These are phyloP conservation scores for Pyrus hybrid DNA, from an alignment of 331 rosid species.

Conservation along the genomic window DNA sequence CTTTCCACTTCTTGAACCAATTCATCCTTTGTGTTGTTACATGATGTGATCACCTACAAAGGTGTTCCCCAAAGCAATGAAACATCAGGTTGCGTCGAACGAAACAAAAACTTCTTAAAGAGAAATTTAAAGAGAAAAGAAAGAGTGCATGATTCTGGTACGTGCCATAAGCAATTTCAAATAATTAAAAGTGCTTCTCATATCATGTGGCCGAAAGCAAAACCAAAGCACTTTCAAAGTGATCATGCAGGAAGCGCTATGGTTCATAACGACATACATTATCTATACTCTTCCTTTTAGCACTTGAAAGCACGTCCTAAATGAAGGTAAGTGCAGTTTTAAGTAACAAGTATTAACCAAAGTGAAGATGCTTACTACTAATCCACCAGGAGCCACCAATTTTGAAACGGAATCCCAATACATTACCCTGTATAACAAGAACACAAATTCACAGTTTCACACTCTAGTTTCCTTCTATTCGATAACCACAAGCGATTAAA, in stretches of 20 bases:
- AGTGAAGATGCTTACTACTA: conserved; percentile 49
- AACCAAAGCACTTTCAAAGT: background rate
- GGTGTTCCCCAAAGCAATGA: conserved; percentile 4
- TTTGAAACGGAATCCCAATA: conserved; percentile 83
- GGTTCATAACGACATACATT: background rate
- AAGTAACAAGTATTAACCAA: conserved; percentile 1
- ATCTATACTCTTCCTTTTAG: background rate
- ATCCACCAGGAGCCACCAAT: conserved; percentile 79
- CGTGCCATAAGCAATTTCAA: background rate
- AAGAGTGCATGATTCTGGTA: background rate
- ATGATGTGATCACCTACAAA: conserved; percentile 78
- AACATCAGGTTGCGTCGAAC: background rate
- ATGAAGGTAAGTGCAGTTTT: background rate
- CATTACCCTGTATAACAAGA: conserved; percentile 59
- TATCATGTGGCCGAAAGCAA: background rate
- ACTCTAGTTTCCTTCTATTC: background rate
- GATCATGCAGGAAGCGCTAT: background rate
- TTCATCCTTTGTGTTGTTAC: conserved; percentile 90
- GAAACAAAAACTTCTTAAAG: background rate
- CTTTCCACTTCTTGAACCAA: conserved; percentile 29
- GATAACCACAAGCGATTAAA: background rate
- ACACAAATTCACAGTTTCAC: background rate
- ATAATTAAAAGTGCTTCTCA: background rate
- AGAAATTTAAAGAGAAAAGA: background rate
- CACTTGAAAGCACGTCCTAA: background rate